These are phyloP conservation scores for Alternaria solani DNA, from an alignment of 2,329 filamentous ascomycete species.

Conservation along the genomic window DNA sequence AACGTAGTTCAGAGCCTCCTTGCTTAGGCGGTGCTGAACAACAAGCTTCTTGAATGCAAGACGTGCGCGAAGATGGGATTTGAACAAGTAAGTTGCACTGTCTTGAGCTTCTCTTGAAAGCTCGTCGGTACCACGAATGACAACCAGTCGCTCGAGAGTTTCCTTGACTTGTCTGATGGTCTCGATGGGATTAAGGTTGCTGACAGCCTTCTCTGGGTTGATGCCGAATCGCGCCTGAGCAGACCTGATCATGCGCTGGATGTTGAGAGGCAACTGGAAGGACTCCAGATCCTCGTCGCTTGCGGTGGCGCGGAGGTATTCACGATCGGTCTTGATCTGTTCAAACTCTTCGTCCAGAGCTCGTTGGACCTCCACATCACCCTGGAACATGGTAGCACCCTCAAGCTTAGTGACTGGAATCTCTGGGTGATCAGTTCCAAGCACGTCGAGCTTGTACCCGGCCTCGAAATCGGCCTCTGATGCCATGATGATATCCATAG, in stretches of 20 bases:
- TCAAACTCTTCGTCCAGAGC: slow-evolving; percentile 91
- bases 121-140: slow-evolving; percentile 84
- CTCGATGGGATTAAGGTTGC: slow-evolving; percentile 87
- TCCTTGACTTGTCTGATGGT: slow-evolving; percentile 81
- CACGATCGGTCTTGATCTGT: slow-evolving; percentile 75
- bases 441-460: slow-evolving; percentile 86
- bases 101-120: slow-evolving; percentile 87
- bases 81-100: slow-evolving; percentile 90
- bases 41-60: slow-evolving; percentile 94
- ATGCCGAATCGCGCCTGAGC: slow-evolving; percentile 92
- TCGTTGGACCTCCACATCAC: slow-evolving; percentile 85
- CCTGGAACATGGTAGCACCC: slow-evolving; percentile 83
- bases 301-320: slow-evolving; percentile 71
- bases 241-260: slow-evolving; percentile 88
- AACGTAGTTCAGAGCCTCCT: slow-evolving; percentile 90
- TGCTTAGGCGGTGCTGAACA: slow-evolving; percentile 83
- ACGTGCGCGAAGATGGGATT: slow-evolving; percentile 86
- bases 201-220: slow-evolving; percentile 77
- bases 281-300: slow-evolving; percentile 79
- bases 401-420: slow-evolving; percentile 78
- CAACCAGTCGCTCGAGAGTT: slow-evolving; percentile 77
- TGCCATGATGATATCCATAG: slow-evolving; percentile 83
- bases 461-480: slow-evolving; percentile 79
- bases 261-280: slow-evolving; percentile 92
- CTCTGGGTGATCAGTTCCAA: slow-evolving; percentile 71